Conservation (phyloP, 1,139 yeast species). For the Geotrichum reessii region DNA sequence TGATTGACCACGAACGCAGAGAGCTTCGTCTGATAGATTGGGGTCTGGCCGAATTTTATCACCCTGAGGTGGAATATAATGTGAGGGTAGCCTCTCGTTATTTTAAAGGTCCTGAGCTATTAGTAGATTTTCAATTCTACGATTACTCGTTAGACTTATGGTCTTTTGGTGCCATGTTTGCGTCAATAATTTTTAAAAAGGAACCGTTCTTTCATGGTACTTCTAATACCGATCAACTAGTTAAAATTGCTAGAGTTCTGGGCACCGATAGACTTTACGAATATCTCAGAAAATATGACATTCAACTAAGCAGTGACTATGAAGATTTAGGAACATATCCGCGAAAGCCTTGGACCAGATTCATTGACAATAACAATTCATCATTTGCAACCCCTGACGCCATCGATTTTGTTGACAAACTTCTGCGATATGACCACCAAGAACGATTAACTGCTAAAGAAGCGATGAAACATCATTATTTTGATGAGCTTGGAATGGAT, state of each 20-base stretch:
- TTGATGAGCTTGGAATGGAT: constrained; percentile 29
- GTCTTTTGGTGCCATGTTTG: constrained; percentile 95
- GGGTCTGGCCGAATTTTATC: constrained; percentile 96
- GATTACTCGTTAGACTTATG: constrained; percentile 90
- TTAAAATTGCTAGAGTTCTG: constrained; percentile 81
- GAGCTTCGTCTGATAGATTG: constrained; percentile 79
- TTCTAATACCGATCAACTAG: constrained; percentile 87
- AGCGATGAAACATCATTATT: constrained; percentile 80
- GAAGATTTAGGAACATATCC: constrained; percentile 68
- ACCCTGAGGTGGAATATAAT: constrained; percentile 83
- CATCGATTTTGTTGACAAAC: constrained; percentile 68
- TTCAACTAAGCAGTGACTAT: constrained; percentile 71
- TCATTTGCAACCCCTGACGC: constrained; percentile 61
- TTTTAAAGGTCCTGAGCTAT: constrained; percentile 89
- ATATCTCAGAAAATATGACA: constrained; percentile 65
- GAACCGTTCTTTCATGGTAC: constrained; percentile 96
- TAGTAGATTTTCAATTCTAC: constrained; percentile 80
- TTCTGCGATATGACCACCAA: constrained; percentile 84
- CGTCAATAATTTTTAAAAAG: constrained; percentile 90
- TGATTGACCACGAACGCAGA: constrained; percentile 78
- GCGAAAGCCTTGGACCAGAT: constrained; percentile 75
- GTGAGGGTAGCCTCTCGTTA: constrained; percentile 93
- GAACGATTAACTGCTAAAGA: constrained; percentile 83
- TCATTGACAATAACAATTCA: constrained; percentile 65
- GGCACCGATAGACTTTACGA: constrained; percentile 75